Evolutionary conservation across 345 rosid species (phyloP).

Genomic region (Ailanthus altissimus): DNA sequence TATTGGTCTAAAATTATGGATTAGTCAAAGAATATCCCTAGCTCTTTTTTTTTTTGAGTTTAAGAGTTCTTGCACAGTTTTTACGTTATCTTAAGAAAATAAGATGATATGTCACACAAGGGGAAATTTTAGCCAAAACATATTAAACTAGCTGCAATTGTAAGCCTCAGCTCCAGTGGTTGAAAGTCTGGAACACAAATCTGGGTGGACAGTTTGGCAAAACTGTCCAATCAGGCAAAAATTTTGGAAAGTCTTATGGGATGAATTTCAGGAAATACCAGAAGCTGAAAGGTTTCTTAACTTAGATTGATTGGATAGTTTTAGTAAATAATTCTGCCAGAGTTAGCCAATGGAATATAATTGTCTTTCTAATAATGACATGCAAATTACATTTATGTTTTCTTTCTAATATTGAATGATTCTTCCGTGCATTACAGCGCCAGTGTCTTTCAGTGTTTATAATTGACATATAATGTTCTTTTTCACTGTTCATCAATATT

Average conservation of each 20-base stretch:
- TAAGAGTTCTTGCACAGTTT: background rate
- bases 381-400: background rate
- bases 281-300: background rate
- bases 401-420: background rate
- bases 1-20: background rate
- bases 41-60: background rate
- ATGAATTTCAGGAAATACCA: background rate
- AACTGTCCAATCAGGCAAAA: background rate
- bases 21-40: background rate
- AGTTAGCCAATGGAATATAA: background rate
- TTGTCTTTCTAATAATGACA: background rate
- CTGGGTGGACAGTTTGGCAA: background rate
- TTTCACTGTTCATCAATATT: conserved; percentile 4
- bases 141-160: background rate
- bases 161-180: background rate
- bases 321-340: background rate
- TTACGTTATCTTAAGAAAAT: background rate
- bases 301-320: background rate
- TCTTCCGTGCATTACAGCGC: background rate
- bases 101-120: background rate
- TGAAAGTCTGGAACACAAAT: background rate
- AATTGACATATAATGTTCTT: background rate
- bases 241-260: background rate
- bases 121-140: background rate
- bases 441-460: background rate